Base-by-base conservation (phyloP, 805 yeast genomes). In the Ogataea paraovalis region DNA sequence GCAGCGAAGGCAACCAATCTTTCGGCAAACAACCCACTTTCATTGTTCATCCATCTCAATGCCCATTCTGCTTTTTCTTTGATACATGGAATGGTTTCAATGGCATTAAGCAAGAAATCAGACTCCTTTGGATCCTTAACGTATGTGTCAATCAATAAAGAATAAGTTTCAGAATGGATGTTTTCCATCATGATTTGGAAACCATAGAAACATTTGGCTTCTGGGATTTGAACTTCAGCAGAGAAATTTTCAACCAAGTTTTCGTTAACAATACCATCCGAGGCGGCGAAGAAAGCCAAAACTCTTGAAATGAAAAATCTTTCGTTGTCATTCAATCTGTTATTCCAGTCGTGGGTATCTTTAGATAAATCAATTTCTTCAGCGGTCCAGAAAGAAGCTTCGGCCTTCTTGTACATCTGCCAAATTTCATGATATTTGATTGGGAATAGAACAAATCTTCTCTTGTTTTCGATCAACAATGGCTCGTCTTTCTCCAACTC, bases 101-200 rank as follows among this genome's bases (percentile, higher is more conserved):
- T 88, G 54, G 99, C 99, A 64, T 92, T 90, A 75, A 92, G 88
- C 69, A 94, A 76, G 71, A 78, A 88, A 54, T 86, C 88, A 52
- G 92, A 78, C 76, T 92, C 97, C 72, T 87, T 83, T 59, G 96
- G 92, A 74, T 92, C 99, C 75, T 91, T 91, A 71, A 92, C 87
- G 72, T 92, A 92, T 33, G 97, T 82, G 69, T 92, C 99, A 59
- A 92, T 89, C 66, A 94, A 80, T 58, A 94, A 75, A 7, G 98
- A 92, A 75, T 92, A 92, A 41, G 97, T 94, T 75, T 92, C 99
- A 21, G 97, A 85, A 72, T 92, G 99, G 65, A 92, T 94, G 78
- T 94, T 92, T 75, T 92, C 99, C 92, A 94, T 94, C 98, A 91
- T 91, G 71, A 92, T 94, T 76, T 92, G 99, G 87, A 94, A 92